Conservation (phyloP, 2,329 filamentous ascomycete genomes). For the Fusarium buharicum region DNA sequence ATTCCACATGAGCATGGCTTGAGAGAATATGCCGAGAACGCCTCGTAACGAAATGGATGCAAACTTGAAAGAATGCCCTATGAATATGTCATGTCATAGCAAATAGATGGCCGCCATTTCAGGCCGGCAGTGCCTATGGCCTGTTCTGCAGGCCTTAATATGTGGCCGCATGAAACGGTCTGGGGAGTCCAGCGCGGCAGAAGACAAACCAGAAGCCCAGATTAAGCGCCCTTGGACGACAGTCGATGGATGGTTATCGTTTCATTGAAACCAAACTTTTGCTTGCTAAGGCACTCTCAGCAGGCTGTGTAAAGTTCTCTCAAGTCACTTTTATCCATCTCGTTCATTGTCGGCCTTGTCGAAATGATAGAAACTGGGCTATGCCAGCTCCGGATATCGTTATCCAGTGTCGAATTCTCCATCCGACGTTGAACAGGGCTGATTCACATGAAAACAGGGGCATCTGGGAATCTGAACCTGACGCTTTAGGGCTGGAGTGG, state of each 20-base stretch:
- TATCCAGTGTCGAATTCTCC: slow-evolving; percentile 9
- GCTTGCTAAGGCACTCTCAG: slow-evolving; percentile 26
- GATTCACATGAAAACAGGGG: slow-evolving; percentile 5
- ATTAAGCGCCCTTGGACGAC: slow-evolving; percentile 39
- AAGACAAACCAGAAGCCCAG: slow-evolving; percentile 40
- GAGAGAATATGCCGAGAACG: background rate
- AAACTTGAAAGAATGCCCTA: slow-evolving; percentile 14
- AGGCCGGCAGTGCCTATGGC: slow-evolving; percentile 16
- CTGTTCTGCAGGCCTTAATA: slow-evolving; percentile 11
- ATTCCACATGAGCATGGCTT: slow-evolving; percentile 8
- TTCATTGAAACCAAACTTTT: background rate
- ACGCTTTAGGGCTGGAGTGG: slow-evolving; percentile 9
- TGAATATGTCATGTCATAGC: background rate
- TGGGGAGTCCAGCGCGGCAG: slow-evolving; percentile 31
- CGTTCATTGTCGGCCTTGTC: background rate
- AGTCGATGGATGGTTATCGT: background rate
- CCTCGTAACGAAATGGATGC: background rate
- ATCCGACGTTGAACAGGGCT: slow-evolving; percentile 5
- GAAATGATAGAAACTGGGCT: background rate
- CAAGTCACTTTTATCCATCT: background rate
- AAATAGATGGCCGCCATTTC: slow-evolving; percentile 5
- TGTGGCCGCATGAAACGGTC: slow-evolving; percentile 13
- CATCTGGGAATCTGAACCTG: background rate
- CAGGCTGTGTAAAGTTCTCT: slow-evolving; percentile 12
- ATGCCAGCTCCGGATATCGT: background rate